Base-by-base conservation (phyloP, 768 basidiomycete species). In the Phanerochaete carnosa region DNA sequence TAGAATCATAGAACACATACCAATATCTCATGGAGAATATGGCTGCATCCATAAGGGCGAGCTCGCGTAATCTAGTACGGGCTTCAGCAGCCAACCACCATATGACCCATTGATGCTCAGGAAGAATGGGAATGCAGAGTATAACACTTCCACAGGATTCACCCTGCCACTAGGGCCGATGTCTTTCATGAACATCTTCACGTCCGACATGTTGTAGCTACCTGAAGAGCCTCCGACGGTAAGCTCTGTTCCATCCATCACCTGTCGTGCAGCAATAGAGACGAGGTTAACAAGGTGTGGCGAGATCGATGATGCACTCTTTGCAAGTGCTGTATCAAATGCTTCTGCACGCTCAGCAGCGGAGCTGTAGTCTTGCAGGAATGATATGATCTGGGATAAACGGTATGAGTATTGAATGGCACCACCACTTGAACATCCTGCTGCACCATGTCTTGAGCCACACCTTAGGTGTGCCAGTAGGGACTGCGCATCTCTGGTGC, bases 131-230 rank as follows among this genome's bases (percentile, higher is more conserved):
- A 70, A 69, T 9, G 71, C 63, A 2, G 72, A 66, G 56, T 68
- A 73, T n/a, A 75, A 62, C 1, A 67, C 64, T 54, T 75, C 74
- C 1, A 75, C 73, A 4, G 74, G 71, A 56, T 68, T 73, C 12
- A 73, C 68, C 3, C 71, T 35, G 6, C 33, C 33, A 13, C 7
- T 6, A 6, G 33, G 33, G 13, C 33, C 33, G 33, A 35, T 13
- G 7, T 13, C 45, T 57, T 68, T 68, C 62, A 67, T 60, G 35
- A 69, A 69, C 37, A 62, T 62, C 65, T 65, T 68, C 3, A 72
- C 64, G 49, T 72, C 72, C 1, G 68, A 67, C 0, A 57, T 60
- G 55, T 73, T 66, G 61, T 66, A 70, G 5, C 61, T 45, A 6
- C 29, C 29, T 11, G 16, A 15, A 4, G 49, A 8, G 33, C 33